Base-by-base conservation (phyloP, 176 grass and related monocot species). In the Carex littledalei region DNA sequence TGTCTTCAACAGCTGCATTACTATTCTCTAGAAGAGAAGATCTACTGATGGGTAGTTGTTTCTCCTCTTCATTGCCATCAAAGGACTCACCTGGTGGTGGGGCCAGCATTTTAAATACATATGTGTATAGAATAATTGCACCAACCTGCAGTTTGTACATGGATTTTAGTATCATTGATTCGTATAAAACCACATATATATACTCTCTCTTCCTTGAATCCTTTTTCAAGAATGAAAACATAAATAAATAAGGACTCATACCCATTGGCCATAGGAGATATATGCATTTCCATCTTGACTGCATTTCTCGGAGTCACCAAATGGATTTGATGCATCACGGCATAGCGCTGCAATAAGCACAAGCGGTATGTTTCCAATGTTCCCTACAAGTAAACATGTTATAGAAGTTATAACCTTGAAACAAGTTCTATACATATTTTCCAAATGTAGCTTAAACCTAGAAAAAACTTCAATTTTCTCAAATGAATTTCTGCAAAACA, bases 201-300 rank as follows among this genome's bases (percentile, higher is more conserved):
- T 37, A 6, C 71, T 65, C 32, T 50, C 43, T 87, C 71, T 82
- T 41, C 83, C 45, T 74, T 45, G 11, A 86, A 45, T 12, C 69
- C 78, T 77, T 86, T 82, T 74, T 80, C 49, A 63, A 57, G 35
- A 75, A 13, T 39, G 53, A 80, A 20, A 86, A 54, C 17, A 74
- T 35, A 1, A 1, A 50, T 21, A 47, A 62, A 57, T 3, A 80
- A 82, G 49, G 15, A 22, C 6, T 73, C 67, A 67, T 94, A 99
- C 96, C 96, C 96, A 99, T 90, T 99, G 96, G 80, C 96, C 96
- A 91, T 95, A 99, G 59, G 96, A 95, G 76, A 99, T 92, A 78
- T 99, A 99, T 6, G 96, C 96, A 87, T 99, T 99, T 85, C 96
- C 96, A 88, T 99, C 91, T 85, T 95, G 87, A 24, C 89, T 99